These are phyloP conservation scores for Xylaria sp. DNA, from an alignment of 2,329 filamentous ascomycete species.

Conservation along the genomic window DNA sequence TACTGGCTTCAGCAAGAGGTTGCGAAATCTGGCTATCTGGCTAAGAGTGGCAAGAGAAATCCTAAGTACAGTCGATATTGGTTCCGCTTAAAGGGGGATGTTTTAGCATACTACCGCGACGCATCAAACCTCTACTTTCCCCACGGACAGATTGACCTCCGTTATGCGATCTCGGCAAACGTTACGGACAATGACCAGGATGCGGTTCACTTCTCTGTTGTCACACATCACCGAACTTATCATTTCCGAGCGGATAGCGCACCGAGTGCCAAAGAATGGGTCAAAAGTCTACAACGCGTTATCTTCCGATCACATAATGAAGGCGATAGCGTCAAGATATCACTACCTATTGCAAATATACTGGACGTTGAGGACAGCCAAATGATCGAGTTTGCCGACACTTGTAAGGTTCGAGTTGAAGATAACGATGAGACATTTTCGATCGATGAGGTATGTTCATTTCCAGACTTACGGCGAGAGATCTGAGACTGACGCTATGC, in stretches of 20 bases:
- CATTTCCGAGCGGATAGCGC: conserved; percentile 89
- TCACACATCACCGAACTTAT: conserved; percentile 84
- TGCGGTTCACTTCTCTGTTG: conserved; percentile 78
- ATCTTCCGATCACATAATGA: conserved; percentile 97
- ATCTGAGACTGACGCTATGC: conserved; percentile 41
- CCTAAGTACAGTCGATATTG: conserved; percentile 90
- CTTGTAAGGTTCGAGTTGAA: conserved; percentile 90
- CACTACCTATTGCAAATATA: conserved; percentile 85
- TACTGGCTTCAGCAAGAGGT: conserved; percentile 67
- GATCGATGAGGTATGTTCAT: conserved; percentile 80
- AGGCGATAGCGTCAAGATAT: conserved; percentile 96
- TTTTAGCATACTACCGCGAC: conserved; percentile 88
- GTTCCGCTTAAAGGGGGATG: conserved; percentile 92
- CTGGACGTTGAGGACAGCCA: conserved; percentile 93
- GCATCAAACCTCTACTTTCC: conserved; percentile 91
- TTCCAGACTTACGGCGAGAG: background rate
- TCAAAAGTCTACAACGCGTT: conserved; percentile 90
- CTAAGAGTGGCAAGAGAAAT: conserved; percentile 88
- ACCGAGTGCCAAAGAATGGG: conserved; percentile 94
- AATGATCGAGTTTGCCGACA: conserved; percentile 91
- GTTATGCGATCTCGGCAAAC: conserved; percentile 89
- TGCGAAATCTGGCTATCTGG: conserved; percentile 87
- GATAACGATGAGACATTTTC: conserved; percentile 95
- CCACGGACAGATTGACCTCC: conserved; percentile 88
- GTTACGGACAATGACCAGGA: conserved; percentile 82